These are phyloP conservation scores for Scutellaria baicalensis DNA, from an alignment of 257 asterid genomes.

Conservation along the genomic window DNA sequence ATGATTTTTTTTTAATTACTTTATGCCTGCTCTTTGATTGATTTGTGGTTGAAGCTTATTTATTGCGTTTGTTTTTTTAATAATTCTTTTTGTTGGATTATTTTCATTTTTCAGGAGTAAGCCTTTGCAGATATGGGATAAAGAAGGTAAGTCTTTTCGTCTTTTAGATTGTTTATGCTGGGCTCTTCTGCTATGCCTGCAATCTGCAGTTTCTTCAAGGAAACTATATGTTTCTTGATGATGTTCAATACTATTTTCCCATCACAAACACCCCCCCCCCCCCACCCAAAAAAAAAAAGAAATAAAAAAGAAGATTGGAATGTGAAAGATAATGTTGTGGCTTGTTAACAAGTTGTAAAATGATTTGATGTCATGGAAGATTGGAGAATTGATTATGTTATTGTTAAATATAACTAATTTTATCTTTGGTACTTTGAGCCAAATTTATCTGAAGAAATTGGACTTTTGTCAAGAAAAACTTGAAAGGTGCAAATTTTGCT, in stretches of 20 bases:
- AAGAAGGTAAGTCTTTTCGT: slow-evolving; percentile 50
- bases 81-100: not conserved
- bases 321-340: not conserved
- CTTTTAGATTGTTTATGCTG: not conserved
- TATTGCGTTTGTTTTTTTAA: not conserved
- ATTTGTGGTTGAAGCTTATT: not conserved
- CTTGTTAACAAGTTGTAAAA: not conserved
- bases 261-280: no score
- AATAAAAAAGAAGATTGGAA: no score
- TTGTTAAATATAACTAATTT: not conserved
- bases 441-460: not conserved
- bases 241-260: no score
- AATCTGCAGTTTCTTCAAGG: not conserved
- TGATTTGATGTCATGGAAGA: not conserved
- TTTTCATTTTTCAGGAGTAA: slow-evolving; percentile 62
- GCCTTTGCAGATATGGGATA: slow-evolving; percentile 98
- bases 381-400: not conserved
- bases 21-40: not conserved
- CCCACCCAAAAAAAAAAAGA: no score
- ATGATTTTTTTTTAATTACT: slow-evolving; percentile 3
- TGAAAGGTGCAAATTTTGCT: not conserved
- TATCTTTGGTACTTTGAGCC: not conserved
- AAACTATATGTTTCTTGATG: not conserved
- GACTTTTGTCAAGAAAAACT: not conserved
- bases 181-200: not conserved